Evolutionary conservation across 805 yeast species (phyloP), one percentile per base, ranked within the genome.

Genomic region (Metschnikowia koreensis): DNA sequence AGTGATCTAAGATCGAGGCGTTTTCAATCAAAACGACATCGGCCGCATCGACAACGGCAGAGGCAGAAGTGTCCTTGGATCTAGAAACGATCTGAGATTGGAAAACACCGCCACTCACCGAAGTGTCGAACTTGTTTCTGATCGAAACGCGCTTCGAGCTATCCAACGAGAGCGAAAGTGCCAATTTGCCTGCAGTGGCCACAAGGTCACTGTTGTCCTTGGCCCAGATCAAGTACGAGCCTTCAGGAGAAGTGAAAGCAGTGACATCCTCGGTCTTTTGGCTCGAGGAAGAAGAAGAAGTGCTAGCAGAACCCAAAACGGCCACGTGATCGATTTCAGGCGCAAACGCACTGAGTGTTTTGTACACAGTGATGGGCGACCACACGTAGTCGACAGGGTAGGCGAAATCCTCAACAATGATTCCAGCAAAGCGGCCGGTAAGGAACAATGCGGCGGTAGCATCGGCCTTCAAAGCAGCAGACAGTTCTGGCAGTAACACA

Each of bases 81-180:
- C 65, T 54, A 7, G 79, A 70, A 28, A 74, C 68, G 46, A 87
- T 71, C 62, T 86, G 88, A 38, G 91, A 79, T 67, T 86, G 89
- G 66, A 84, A 83, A 8, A 81, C 65, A 55, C 97, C 97, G 36
- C 92, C 93, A 47, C 80, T 81, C 13, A 82, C 73, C 37, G 76
- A 65, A 66, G 89, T 91, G 67, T 93, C 96, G 61, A 75, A 89
- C 62, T 81, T 81, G 47, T 87, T 79, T 66, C 87, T 77, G 66
- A 81, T 79, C 48, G 78, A 69, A 51, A 86, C 78, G 40, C 69
- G 63, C 51, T 81, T 73, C 47, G 76, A 64, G 52, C 80, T 80
- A 59, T 81, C 86, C 62, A 87, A 75, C 2, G 96, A 83, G 59
- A 87, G 75, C 22, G 89, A 75, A 54, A 84, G 87, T 0, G 91